Percentiles rank a stretch among this genome's conserved stretches.
phyloP scores from a whole-genome alignment of 1,284 basidiomycete species.

The Trichosporon faecale region DNA sequence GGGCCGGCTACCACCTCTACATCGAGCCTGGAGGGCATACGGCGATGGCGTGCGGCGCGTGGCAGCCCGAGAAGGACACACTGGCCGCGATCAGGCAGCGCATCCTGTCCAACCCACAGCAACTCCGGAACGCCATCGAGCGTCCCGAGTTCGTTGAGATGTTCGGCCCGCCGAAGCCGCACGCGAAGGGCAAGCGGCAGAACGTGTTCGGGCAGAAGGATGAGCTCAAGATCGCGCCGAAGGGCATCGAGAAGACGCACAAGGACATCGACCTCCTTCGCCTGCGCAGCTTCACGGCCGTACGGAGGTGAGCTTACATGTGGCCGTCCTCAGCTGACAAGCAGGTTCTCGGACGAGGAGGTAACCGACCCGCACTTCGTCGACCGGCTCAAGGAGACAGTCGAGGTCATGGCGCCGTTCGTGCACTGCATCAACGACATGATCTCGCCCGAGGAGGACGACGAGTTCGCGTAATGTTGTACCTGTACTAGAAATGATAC shows the following conservation, averaged over 20 bases:
- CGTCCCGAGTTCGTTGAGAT: slow-evolving; percentile 64
- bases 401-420: slow-evolving; percentile 65
- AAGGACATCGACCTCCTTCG: slow-evolving; percentile 80
- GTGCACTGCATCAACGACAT: slow-evolving; percentile 65
- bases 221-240: slow-evolving; percentile 79
- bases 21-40: slow-evolving; percentile 66
- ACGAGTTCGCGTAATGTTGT: background rate
- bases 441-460: slow-evolving; percentile 5
- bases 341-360: slow-evolving; percentile 71
- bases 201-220: slow-evolving; percentile 78
- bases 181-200: slow-evolving; percentile 61
- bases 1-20: slow-evolving; percentile 48
- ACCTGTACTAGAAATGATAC: background rate
- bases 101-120: slow-evolving; percentile 61
- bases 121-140: slow-evolving; percentile 66
- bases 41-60: slow-evolving; percentile 72
- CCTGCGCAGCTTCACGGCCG: slow-evolving; percentile 72
- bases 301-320: slow-evolving; percentile 59
- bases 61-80: slow-evolving; percentile 79
- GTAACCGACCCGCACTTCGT: slow-evolving; percentile 67
- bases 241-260: slow-evolving; percentile 79
- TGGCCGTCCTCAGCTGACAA: slow-evolving; percentile 2
- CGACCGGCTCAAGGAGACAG: slow-evolving; percentile 60
- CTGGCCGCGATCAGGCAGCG: slow-evolving; percentile 68
- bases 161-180: slow-evolving; percentile 67